A percentile compares a stretch with the other conserved stretches of the same genome.
Conservation (phyloP, 306 rosid genomes). For the Luffa acutangula region DNA sequence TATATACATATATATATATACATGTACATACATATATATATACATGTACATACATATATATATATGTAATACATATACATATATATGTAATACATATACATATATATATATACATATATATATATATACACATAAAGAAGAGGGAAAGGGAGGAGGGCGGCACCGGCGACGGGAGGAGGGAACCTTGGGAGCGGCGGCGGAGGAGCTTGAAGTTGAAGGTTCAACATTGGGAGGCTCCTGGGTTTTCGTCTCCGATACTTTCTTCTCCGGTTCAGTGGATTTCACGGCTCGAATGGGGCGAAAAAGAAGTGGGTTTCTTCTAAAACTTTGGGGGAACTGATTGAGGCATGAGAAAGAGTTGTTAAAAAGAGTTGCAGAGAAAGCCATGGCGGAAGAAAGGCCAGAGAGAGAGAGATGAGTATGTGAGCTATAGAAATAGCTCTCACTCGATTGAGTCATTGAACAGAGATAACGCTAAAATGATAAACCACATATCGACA, state of each 20-base stretch:
- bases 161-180: conserved; percentile 1
- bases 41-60: too few relatives aligned
- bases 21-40: too few relatives aligned
- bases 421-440: neutral
- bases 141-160: too few relatives aligned
- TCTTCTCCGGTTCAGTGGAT: conserved; percentile 38
- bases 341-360: conserved; percentile 32
- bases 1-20: too few relatives aligned
- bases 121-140: too few relatives aligned
- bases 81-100: too few relatives aligned
- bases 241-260: conserved; percentile 27
- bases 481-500: neutral
- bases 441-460: neutral
- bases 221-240: conserved; percentile 42
- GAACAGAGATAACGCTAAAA: neutral
- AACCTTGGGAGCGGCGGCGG: conserved; percentile 35
- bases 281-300: conserved; percentile 43
- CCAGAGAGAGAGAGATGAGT: neutral
- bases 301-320: conserved; percentile 29
- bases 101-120: too few relatives aligned
- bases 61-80: too few relatives aligned
- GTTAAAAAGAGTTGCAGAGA: conserved; percentile 30
- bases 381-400: conserved; percentile 36
- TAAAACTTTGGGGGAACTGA: conserved; percentile 24
- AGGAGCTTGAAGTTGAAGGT: conserved; percentile 25